Conservation (phyloP, 2,329 filamentous ascomycete genomes). For the Cladosporium sp. region DNA sequence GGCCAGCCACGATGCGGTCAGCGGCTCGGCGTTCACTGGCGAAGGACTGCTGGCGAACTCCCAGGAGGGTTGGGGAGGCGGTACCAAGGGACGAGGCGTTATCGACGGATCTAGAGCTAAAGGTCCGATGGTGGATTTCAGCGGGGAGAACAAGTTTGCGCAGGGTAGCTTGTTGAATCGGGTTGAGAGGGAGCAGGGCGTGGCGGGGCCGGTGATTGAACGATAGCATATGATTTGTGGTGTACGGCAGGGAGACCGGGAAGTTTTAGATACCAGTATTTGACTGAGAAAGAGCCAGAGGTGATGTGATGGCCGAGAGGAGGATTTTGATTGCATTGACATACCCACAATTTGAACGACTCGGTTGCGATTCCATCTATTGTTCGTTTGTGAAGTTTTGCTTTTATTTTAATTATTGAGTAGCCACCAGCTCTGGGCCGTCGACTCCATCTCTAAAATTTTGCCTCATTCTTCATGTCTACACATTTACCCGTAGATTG, state of each 20-base stretch:
- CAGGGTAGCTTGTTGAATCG: slow-evolving; percentile 51
- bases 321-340: neutral
- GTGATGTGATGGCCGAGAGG: neutral
- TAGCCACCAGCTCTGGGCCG: neutral
- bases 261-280: neutral
- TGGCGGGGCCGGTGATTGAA: slow-evolving; percentile 42
- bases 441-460: neutral
- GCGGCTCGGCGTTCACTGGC: slow-evolving; percentile 45
- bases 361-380: neutral
- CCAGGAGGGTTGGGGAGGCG: slow-evolving; percentile 42
- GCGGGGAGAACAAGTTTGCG: slow-evolving; percentile 45
- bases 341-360: neutral
- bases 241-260: too few species aligned
- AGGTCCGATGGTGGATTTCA: slow-evolving; percentile 48
- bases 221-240: slow-evolving; percentile 25
- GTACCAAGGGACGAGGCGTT: slow-evolving; percentile 44
- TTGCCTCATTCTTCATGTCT: neutral
- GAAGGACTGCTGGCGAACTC: slow-evolving; percentile 45
- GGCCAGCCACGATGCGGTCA: slow-evolving; percentile 2
- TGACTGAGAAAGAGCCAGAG: neutral
- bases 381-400: neutral
- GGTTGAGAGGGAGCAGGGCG: slow-evolving; percentile 35
- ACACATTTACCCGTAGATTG: neutral
- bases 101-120: slow-evolving; percentile 47
- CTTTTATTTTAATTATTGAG: neutral